Evolutionary conservation across 2,329 filamentous ascomycete species (phyloP).

Genomic region (Plenodomus tracheiphilus): DNA sequence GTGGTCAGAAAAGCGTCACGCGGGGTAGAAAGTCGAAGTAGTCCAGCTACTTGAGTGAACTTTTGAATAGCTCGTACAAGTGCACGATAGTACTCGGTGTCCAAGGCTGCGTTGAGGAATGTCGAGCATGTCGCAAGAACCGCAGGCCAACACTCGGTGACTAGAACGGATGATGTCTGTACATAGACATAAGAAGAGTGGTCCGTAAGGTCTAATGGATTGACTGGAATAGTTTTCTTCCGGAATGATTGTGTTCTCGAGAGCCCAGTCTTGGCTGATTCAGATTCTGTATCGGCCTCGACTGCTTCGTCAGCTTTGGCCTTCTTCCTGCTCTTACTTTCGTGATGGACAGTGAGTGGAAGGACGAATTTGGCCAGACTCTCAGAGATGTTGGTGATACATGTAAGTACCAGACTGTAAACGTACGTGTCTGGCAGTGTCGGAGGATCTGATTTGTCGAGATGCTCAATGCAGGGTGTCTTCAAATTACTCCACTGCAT

Average conservation of each 20-base stretch:
- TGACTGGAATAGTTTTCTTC: slow-evolving; percentile 77
- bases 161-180: slow-evolving; percentile 75
- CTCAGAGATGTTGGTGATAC: slow-evolving; percentile 87
- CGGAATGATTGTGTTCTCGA: slow-evolving; percentile 70
- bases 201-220: slow-evolving; percentile 75
- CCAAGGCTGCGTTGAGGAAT: slow-evolving; percentile 87
- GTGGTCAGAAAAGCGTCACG: slow-evolving; percentile 95
- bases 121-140: slow-evolving; percentile 93
- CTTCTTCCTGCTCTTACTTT: slow-evolving; percentile 53
- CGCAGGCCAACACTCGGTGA: slow-evolving; percentile 94
- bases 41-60: slow-evolving; percentile 89
- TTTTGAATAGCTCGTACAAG: slow-evolving; percentile 93
- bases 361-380: slow-evolving; percentile 91
- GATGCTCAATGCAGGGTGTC: slow-evolving; percentile 86
- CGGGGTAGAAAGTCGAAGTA: slow-evolving; percentile 81
- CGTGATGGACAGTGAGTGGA: slow-evolving; percentile 82
- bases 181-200: slow-evolving; percentile 74
- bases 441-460: slow-evolving; percentile 89
- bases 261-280: slow-evolving; percentile 40
- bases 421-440: slow-evolving; percentile 88
- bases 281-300: slow-evolving; percentile 21
- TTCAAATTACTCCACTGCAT: slow-evolving; percentile 87
- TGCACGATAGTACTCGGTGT: slow-evolving; percentile 91
- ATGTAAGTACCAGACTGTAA: slow-evolving; percentile 85
- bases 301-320: slow-evolving; percentile 45